These are phyloP conservation scores for Zygoascus bituminiphila DNA, from an alignment of 805 yeast species.

Conservation along the genomic window DNA sequence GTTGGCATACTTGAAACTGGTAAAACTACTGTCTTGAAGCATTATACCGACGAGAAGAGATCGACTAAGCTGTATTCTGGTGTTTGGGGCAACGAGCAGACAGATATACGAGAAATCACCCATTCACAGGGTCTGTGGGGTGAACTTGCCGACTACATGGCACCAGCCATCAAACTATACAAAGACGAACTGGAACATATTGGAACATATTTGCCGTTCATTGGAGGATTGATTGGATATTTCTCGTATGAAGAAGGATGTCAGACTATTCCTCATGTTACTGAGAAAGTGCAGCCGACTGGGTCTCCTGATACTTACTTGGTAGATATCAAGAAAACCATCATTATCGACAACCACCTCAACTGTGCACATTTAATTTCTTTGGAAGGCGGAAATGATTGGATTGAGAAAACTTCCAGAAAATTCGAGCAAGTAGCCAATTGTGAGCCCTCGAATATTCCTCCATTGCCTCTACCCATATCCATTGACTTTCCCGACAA, in stretches of 20 bases:
- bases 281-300: neutral
- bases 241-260: constrained; percentile 75
- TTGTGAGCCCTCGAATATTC: neutral
- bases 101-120: neutral
- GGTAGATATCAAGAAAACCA: constrained; percentile 57
- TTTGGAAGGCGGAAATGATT: constrained; percentile 35
- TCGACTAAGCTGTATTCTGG: constrained; percentile 8
- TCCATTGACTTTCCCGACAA: constrained; percentile 39
- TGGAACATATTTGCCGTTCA: constrained; percentile 36
- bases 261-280: constrained; percentile 17
- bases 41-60: constrained; percentile 13
- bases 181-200: neutral
- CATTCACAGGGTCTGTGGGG: constrained; percentile 37
- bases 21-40: constrained; percentile 14
- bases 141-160: constrained; percentile 43
- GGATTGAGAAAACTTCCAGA: constrained; percentile 10
- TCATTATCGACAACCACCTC: constrained; percentile 44
- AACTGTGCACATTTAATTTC: constrained; percentile 46
- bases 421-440: constrained; percentile 11
- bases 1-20: constrained; percentile 45
- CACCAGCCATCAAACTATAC: constrained; percentile 22
- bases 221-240: constrained; percentile 87
- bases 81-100: neutral
- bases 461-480: neutral
- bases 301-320: constrained; percentile 57